Evolutionary conservation across 83 land plant genomes (phyloP).

Genomic region (Thuja plicata): DNA sequence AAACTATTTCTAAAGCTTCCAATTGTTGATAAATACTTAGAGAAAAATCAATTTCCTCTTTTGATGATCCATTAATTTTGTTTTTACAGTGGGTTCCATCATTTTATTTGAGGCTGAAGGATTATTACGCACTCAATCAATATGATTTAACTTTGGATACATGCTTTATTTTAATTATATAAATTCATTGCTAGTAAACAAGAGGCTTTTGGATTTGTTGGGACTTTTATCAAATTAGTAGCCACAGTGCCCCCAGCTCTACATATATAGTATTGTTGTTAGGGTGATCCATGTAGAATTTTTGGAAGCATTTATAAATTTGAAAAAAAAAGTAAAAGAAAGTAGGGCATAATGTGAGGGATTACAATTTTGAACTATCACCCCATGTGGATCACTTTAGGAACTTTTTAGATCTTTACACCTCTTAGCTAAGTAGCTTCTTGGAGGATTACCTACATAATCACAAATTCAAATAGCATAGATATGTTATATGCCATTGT

Average conservation of each 20-base stretch:
- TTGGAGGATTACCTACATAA: slow-evolving; percentile 59
- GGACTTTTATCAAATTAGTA: slow-evolving; percentile 62
- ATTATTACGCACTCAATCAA: neutral
- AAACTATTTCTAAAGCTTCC: slow-evolving; percentile 79
- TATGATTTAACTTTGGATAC: neutral
- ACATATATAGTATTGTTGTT: slow-evolving; percentile 93
- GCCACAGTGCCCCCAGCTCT: slow-evolving; percentile 90
- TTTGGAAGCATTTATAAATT: slow-evolving; percentile 93
- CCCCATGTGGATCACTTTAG: slow-evolving; percentile 99
- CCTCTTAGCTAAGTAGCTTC: slow-evolving; percentile 71
- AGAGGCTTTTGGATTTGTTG: slow-evolving; percentile 85
- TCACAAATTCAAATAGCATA: neutral
- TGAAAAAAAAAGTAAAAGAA: slow-evolving; percentile 73
- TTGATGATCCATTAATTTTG: neutral
- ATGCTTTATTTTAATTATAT: neutral
- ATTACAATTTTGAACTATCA: slow-evolving; percentile 78
- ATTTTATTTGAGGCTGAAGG: neutral
- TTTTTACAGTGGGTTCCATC: neutral
- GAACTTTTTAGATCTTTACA: slow-evolving; percentile 70
- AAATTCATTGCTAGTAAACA: slow-evolving; percentile 18
- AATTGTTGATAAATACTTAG: slow-evolving; percentile 54
- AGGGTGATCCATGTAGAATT: slow-evolving; percentile 83
- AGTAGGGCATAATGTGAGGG: slow-evolving; percentile 80
- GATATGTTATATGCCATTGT: neutral
- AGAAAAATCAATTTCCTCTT: neutral